Base-by-base conservation (phyloP, 2,329 filamentous ascomycete species). In the Arthrobotrys megalospora region DNA sequence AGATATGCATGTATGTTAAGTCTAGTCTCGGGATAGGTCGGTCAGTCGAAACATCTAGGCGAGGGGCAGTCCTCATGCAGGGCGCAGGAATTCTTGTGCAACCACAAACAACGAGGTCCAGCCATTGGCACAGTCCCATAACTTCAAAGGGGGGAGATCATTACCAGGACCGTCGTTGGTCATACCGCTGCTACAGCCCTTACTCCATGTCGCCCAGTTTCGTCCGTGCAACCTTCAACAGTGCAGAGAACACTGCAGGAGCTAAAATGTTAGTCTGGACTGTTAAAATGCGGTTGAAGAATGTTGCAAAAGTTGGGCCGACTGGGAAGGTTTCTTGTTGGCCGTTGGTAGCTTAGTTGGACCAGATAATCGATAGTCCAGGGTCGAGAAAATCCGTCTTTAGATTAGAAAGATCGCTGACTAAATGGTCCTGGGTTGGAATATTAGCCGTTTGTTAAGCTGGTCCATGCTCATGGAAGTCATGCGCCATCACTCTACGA, bases 121-220 rank as follows among this genome's bases (percentile, higher is more conserved):
- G n/a, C 34, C 52, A 58, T 58, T 58, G 24, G 14, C 14, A 36
- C 14, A 34, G 12, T 14, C 32, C 52, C n/a, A 24, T 28, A 14
- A 41, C 16, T 21, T 34, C 19, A 36, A 32, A 50, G 24, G 28
- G n/a, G 4, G 45, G 24, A 21, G 62, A 65, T 65, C 62, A 65
- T 65, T 65, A n/a, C 62, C 62, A 65, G n/a, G 43, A 47, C 43
- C 62, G 43, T 41, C 55, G 19, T 43, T 43, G 55, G 55, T 43
- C 36, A 60, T 60, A 43, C 34, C 21, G 53, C 53, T 48, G 16
- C 16, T 3, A 24, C 3, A 41, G 53, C 53, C 53, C 53, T 60
- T 43, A 43, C 55, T 60, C 55, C 12, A 60, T 41, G n/a, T 21
- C 21, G 32, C 55, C 55, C 55, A 41, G 34, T 43, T 43, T 60